Conservation (phyloP, 2,329 filamentous ascomycete species). For the Tolypocladium inflatum region DNA sequence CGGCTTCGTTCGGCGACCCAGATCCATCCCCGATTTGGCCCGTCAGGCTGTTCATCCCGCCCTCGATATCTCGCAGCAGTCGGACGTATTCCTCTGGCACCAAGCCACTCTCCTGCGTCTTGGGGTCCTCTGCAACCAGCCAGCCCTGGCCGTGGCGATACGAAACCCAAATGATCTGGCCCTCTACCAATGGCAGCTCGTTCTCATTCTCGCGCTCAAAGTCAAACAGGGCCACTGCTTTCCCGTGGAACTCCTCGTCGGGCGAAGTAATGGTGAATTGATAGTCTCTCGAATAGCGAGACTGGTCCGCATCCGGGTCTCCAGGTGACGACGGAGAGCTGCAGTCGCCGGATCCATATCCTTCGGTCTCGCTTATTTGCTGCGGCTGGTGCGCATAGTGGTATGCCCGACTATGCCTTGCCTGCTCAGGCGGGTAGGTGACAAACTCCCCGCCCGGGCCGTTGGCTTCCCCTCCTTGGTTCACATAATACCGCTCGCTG, state of each 20-base stretch:
- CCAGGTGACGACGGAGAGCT: constrained; percentile 50
- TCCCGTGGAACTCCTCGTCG: constrained; percentile 96
- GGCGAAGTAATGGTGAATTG: constrained; percentile 91
- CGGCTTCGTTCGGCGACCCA: constrained; percentile 43
- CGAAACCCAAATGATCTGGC: constrained; percentile 92
- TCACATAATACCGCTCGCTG: constrained; percentile 66
- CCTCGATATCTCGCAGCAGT: constrained; percentile 84
- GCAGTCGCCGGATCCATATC: constrained; percentile 49
- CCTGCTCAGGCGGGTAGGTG: constrained; percentile 62
- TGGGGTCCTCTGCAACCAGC: constrained; percentile 93
- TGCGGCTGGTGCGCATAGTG: constrained; percentile 34
- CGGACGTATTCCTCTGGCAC: constrained; percentile 96
- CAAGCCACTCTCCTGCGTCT: constrained; percentile 85
- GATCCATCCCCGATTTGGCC: constrained; percentile 47
- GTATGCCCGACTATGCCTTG: constrained; percentile 43
- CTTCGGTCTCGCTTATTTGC: constrained; percentile 39
- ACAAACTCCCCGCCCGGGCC: constrained; percentile 73
- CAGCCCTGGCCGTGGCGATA: constrained; percentile 95
- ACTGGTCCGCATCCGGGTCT: constrained; percentile 55
- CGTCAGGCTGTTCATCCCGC: constrained; percentile 67
- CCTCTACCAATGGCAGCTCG: constrained; percentile 83
- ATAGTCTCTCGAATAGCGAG: constrained; percentile 81
- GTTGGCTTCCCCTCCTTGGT: constrained; percentile 58
- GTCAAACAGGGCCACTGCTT: constrained; percentile 89
- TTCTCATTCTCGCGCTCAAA: constrained; percentile 96